phyloP scores from a whole-genome alignment of 2,329 filamentous ascomycete species.

The Periconia sp. region DNA sequence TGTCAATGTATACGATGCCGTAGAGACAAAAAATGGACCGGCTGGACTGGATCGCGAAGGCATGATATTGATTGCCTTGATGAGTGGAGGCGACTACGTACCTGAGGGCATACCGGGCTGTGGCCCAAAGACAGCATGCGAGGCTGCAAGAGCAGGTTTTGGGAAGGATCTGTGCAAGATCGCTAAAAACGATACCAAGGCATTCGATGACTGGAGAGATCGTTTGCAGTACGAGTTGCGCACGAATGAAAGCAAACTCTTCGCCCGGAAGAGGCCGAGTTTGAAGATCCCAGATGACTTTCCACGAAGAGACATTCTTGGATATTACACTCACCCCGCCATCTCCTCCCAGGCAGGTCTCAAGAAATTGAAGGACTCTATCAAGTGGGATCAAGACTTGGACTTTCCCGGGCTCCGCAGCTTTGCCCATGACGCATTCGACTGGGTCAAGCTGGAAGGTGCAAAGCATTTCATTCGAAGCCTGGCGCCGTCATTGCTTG shows the following conservation, averaged over 20 bases:
- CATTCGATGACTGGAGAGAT: constrained; percentile 70
- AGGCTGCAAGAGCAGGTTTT: constrained; percentile 87
- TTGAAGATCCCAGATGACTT: constrained; percentile 79
- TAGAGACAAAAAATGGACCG: constrained; percentile 55
- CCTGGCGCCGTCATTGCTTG: constrained; percentile 74
- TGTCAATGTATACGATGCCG: constrained; percentile 75
- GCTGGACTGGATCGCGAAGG: constrained; percentile 76
- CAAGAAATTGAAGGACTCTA: constrained; percentile 53
- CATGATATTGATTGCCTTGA: constrained; percentile 90
- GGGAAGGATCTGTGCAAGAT: constrained; percentile 73
- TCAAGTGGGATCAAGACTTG: constrained; percentile 65
- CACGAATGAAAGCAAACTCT: constrained; percentile 82
- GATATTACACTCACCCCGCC: constrained; percentile 85
- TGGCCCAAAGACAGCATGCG: constrained; percentile 83
- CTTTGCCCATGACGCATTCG: constrained; percentile 79
- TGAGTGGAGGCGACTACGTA: constrained; percentile 94
- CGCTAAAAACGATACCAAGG: constrained; percentile 59
- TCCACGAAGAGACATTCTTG: constrained; percentile 74
- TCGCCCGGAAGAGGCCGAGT: constrained; percentile 73
- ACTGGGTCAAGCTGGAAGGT: constrained; percentile 78
- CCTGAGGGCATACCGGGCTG: constrained; percentile 86
- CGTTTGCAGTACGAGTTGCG: constrained; percentile 72
- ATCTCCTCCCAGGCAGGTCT: constrained; percentile 68
- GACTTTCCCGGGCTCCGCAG: constrained; percentile 68
- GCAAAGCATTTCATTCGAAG: constrained; percentile 83